Percentiles rank a stretch among this genome's conserved stretches.
phyloP scores from a whole-genome alignment of 2,329 filamentous ascomycete genomes.

The Fusarium goolgardi region DNA sequence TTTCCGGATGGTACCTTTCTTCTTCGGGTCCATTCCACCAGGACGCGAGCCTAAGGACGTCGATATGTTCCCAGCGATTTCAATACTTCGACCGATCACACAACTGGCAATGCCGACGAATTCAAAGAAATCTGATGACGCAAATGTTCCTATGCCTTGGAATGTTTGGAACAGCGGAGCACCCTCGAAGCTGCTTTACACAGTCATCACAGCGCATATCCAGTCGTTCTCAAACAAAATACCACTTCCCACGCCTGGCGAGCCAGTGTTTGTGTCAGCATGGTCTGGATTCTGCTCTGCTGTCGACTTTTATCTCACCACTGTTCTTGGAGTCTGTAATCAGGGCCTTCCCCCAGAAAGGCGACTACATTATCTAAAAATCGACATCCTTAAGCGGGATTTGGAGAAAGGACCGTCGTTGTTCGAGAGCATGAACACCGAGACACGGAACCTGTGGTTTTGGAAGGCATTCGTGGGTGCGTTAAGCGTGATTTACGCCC shows the following conservation, averaged over 20 bases:
- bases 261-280: neutral
- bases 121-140: neutral
- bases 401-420: neutral
- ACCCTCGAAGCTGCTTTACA: neutral
- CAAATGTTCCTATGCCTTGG: neutral
- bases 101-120: neutral
- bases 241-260: neutral
- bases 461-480: neutral
- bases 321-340: neutral
- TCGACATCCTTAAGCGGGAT: neutral
- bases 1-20: neutral
- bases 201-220: neutral
- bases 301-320: neutral
- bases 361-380: neutral
- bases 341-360: neutral
- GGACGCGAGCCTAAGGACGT: neutral
- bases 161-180: neutral
- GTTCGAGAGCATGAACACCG: neutral
- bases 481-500: neutral
- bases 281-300: neutral
- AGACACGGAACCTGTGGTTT: neutral
- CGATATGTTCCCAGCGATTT: neutral
- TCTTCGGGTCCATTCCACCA: neutral
- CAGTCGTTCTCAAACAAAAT: neutral
- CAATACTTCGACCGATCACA: neutral